Base-by-base conservation (phyloP, 768 basidiomycete species). In the Gloeopeniophorella convolvens region DNA sequence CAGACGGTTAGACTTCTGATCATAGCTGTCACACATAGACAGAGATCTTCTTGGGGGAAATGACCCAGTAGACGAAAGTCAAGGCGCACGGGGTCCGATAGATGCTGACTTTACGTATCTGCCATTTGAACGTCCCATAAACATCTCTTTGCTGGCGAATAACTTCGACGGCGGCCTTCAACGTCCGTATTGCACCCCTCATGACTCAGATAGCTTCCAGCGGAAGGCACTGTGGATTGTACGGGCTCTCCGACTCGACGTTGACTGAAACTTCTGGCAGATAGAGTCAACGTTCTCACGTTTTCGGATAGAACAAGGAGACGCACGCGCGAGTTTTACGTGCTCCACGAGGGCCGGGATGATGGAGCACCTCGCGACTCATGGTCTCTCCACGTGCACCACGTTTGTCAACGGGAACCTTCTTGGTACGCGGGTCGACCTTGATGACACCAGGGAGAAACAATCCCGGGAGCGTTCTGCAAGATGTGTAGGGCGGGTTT, bases 201-300 rank as follows among this genome's bases (percentile, higher is more conserved):
- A 97, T 83, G 37, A 96, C 83, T 23, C 74, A 71, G 55, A 93
- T 76, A 0, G 92, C 75, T 61, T 93, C 91, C 0, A 80, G 81
- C 12, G 95, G 69, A 10, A 98, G 71, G 27, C 87, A 76, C 67
- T 94, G 80, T 0, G 95, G 93, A 3, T 78, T 68, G 63, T 96
- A 96, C 11, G 89, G 80, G 4, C 94, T 85, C 61, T 93, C 89
- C 0, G 91, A 91, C 66, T 98, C 94, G 32, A 98, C 75, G 54
- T 79, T 88, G 72, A 90, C 94, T 89, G 62, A 20, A 13, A 4
- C 40, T 43, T 33, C 24, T 15, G 42, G 30, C 57, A 44, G 31
- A 51, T 24, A 32, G 7, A 20, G 32, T 51, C 39, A 40, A 35
- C 23, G 48, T 36, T 23, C 37, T 7, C 31, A 5, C 11, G 47